phyloP scores from a whole-genome alignment of 2,329 filamentous ascomycete genomes.

The Trichoderma koningiopsis region DNA sequence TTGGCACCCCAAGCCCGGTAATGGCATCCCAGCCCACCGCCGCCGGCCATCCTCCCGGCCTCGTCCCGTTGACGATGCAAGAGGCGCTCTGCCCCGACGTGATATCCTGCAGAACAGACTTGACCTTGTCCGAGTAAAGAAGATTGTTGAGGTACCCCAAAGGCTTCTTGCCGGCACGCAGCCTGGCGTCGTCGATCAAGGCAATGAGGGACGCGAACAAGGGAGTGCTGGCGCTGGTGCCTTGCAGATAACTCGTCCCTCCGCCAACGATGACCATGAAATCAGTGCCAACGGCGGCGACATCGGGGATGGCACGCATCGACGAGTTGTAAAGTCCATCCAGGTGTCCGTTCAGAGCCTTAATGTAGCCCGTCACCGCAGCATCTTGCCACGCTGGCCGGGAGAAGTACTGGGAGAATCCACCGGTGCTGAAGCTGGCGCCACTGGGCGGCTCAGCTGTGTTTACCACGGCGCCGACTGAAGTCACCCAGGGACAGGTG shows the following conservation, averaged over 20 bases:
- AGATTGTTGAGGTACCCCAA: constrained; percentile 58
- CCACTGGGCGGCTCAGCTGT: constrained; percentile 43
- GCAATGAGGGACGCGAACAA: constrained; percentile 58
- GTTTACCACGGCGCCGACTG: constrained; percentile 61
- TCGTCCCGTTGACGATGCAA: constrained; percentile 42
- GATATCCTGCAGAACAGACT: constrained; percentile 46
- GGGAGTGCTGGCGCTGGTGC: constrained; percentile 57
- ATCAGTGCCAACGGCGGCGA: constrained; percentile 59
- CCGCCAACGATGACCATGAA: constrained; percentile 47
- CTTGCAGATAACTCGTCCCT: constrained; percentile 36
- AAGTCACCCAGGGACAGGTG: constrained; percentile 68
- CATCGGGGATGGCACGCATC: constrained; percentile 54
- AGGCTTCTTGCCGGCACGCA: constrained; percentile 49
- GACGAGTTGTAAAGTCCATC: constrained; percentile 47
- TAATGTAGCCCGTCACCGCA: constrained; percentile 46
- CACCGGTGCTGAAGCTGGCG: constrained; percentile 52
- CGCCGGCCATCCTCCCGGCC: constrained; percentile 48
- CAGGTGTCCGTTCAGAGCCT: constrained; percentile 46
- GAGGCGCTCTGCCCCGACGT: constrained; percentile 44
- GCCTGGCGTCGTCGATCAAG: constrained; percentile 56
- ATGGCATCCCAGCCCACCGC: constrained; percentile 50
- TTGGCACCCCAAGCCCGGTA: constrained; percentile 53
- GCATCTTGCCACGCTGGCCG: constrained; percentile 50
- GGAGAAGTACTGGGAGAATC: constrained; percentile 55
- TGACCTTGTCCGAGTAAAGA: constrained; percentile 47